phyloP scores from a whole-genome alignment of 1,284 basidiomycete genomes.

The Cryptococcus sp. region DNA sequence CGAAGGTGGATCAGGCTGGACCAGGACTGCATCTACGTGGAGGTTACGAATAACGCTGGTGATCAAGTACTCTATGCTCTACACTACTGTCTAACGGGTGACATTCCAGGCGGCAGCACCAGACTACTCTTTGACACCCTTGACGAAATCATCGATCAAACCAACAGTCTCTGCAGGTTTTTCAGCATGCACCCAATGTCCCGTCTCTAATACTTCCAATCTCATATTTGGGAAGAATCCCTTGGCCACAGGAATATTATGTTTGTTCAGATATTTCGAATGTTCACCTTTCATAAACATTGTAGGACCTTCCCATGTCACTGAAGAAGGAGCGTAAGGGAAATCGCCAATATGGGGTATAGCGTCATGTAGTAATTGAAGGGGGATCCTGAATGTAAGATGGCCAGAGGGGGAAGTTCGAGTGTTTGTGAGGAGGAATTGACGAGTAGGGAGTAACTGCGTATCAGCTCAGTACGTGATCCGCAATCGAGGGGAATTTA shows the following conservation, averaged over 20 bases:
- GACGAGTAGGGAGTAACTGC: slow-evolving; percentile 51
- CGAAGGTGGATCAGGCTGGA: too few relatives aligned
- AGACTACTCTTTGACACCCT: slow-evolving; percentile 4
- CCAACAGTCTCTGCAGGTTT: slow-evolving; percentile 39
- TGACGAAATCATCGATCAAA: slow-evolving; percentile 37
- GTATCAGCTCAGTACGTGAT: slow-evolving; percentile 16
- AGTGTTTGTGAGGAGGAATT: slow-evolving; percentile 58
- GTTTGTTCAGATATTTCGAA: slow-evolving; percentile 53
- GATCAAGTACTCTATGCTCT: too few relatives aligned
- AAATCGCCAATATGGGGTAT: slow-evolving; percentile 54
- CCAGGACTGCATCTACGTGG: too few relatives aligned
- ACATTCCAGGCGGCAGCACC: too few relatives aligned
- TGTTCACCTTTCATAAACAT: slow-evolving; percentile 55
- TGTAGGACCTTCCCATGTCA: slow-evolving; percentile 49
- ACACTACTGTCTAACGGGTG: too few relatives aligned
- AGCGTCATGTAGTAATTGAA: slow-evolving; percentile 47
- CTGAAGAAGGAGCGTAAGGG: slow-evolving; percentile 46
- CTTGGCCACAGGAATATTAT: slow-evolving; percentile 51
- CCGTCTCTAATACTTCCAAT: slow-evolving; percentile 40
- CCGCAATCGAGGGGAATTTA: slow-evolving; percentile 18
- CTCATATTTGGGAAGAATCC: slow-evolving; percentile 53
- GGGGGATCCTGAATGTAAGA: slow-evolving; percentile 53
- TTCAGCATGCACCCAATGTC: slow-evolving; percentile 51
- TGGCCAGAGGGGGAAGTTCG: slow-evolving; percentile 23
- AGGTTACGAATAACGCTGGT: too few relatives aligned